phyloP scores from a whole-genome alignment of 2,329 filamentous ascomycete species.

The Aquanectria penicillioides region DNA sequence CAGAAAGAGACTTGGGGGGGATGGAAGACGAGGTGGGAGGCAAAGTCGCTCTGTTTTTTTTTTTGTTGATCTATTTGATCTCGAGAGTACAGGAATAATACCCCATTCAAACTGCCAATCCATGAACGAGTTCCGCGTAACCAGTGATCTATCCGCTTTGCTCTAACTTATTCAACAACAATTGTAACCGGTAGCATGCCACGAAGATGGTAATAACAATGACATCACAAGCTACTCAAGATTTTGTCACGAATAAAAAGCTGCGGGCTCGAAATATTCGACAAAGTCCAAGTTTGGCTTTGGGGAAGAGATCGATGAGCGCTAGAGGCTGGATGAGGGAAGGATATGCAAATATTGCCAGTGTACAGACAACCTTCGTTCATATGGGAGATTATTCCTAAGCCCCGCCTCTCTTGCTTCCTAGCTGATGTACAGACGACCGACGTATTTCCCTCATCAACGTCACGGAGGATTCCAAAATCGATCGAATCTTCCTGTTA shows the following conservation, averaged over 20 bases:
- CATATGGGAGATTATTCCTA: constrained; percentile 2
- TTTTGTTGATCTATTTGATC: constrained; percentile 37
- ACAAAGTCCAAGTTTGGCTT: not conserved
- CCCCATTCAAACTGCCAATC: constrained; percentile 33
- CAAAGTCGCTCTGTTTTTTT: constrained; percentile 27
- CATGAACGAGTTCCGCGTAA: not conserved
- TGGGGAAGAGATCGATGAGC: too few relatives aligned
- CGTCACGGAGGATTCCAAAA: not conserved
- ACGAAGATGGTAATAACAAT: too few relatives aligned
- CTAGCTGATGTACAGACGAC: constrained; percentile 5
- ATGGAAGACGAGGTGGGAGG: constrained; percentile 26
- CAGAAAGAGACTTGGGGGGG: constrained; percentile 16
- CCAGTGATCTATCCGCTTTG: too few relatives aligned
- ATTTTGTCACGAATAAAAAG: not conserved
- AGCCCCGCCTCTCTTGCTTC: not conserved
- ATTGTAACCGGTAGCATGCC: too few relatives aligned
- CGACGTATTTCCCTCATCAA: not conserved
- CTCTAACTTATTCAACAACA: too few relatives aligned
- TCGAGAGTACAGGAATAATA: constrained; percentile 43
- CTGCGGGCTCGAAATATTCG: not conserved
- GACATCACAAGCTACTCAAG: too few relatives aligned
- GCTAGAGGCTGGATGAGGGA: too few relatives aligned
- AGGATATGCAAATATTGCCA: too few relatives aligned
- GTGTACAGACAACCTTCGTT: too few relatives aligned
- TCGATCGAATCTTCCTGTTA: not conserved